Evolutionary conservation across 2,329 filamentous ascomycete genomes (phyloP).

Genomic region (Fusarium penzigii): DNA sequence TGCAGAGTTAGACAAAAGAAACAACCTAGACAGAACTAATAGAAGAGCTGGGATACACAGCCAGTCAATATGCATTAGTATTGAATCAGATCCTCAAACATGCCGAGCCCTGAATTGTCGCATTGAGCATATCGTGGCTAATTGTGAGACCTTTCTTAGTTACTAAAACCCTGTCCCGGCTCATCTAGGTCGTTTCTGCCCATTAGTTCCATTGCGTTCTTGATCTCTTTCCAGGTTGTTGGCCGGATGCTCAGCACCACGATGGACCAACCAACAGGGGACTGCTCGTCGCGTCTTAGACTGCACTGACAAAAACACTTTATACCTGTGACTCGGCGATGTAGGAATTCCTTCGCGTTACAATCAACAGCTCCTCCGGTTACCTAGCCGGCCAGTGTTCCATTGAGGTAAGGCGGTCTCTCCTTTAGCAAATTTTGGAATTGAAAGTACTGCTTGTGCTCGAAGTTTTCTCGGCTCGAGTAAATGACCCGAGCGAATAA

Average conservation of each 20-base stretch:
- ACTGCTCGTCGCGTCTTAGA: constrained; percentile 19
- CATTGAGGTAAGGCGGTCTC: constrained; percentile 50
- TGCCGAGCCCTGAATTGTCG: background rate
- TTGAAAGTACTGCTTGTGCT: constrained; percentile 61
- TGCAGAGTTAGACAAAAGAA: background rate
- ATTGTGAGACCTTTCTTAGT: background rate
- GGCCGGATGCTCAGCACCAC: constrained; percentile 28
- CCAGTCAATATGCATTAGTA: background rate
- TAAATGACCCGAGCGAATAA: constrained; percentile 62
- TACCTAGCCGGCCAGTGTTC: constrained; percentile 31
- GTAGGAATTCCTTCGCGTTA: constrained; percentile 27
- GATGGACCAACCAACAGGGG: constrained; percentile 28
- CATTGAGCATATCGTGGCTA: background rate
- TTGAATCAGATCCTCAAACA: background rate
- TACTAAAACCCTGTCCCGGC: background rate
- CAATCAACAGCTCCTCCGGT: constrained; percentile 27
- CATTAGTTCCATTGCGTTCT: constrained; percentile 22
- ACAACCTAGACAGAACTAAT: background rate
- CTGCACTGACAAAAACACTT: constrained; percentile 38
- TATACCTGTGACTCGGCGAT: constrained; percentile 6
- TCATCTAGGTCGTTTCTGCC: constrained; percentile 32
- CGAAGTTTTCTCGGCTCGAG: constrained; percentile 54
- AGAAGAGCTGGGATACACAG: background rate
- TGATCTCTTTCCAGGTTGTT: constrained; percentile 33
- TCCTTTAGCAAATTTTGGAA: constrained; percentile 64